Conservation (phyloP, 805 yeast genomes). For the Yamadazyma scolyti region DNA sequence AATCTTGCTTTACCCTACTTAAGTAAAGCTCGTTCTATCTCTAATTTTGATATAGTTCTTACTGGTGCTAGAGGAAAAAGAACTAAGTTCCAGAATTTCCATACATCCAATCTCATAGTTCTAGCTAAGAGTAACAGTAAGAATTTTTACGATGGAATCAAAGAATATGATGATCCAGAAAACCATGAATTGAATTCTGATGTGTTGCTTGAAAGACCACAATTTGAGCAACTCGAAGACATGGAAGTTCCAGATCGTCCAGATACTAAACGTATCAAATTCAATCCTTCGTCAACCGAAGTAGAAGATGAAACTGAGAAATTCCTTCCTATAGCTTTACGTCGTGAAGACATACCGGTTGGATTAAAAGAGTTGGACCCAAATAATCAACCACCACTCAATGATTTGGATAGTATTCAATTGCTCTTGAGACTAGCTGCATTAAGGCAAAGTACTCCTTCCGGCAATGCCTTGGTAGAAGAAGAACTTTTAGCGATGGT, state of each 20-base stretch:
- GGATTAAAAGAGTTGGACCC: constrained; percentile 61
- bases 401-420: constrained; percentile 70
- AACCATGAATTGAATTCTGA: constrained; percentile 69
- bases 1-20: constrained; percentile 54
- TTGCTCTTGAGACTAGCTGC: constrained; percentile 64
- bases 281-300: constrained; percentile 31
- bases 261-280: constrained; percentile 34
- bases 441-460: constrained; percentile 67
- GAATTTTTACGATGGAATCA: constrained; percentile 17
- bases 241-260: constrained; percentile 31
- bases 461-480: constrained; percentile 64
- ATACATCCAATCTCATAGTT: constrained; percentile 71
- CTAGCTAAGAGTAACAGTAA: constrained; percentile 56
- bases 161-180: constrained; percentile 39
- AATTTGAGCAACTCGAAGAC: constrained; percentile 59
- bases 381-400: constrained; percentile 71
- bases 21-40: constrained; percentile 51
- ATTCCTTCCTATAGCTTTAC: constrained; percentile 60
- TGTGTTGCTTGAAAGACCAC: constrained; percentile 69
- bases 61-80: constrained; percentile 89
- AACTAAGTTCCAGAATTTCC: constrained; percentile 73
- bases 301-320: constrained; percentile 19
- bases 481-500: constrained; percentile 82
- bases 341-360: constrained; percentile 61
- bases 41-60: constrained; percentile 59